Percentiles rank a stretch among this genome's conserved stretches.
phyloP scores from a whole-genome alignment of 768 basidiomycete species.

The Galerina marginata region DNA sequence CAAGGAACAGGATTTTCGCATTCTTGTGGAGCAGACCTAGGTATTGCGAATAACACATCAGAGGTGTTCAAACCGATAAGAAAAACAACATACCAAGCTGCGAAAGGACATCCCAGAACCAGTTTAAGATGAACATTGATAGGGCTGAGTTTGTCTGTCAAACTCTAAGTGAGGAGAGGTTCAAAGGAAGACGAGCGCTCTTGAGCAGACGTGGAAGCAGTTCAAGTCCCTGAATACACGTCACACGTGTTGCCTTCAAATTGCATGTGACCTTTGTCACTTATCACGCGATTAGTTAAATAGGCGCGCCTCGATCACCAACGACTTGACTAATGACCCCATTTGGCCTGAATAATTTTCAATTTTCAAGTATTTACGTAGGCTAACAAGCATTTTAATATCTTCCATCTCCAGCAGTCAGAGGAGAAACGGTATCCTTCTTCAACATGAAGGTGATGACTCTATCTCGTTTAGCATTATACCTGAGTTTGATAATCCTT shows the following conservation, averaged over 20 bases:
- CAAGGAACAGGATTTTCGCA: conserved; percentile 99
- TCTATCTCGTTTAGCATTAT: background rate
- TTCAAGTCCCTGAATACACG: background rate
- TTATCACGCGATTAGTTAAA: no score
- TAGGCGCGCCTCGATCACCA: no score
- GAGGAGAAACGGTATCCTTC: background rate
- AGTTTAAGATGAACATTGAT: conserved; percentile 85
- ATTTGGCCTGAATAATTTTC: no score
- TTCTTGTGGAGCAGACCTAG: conserved; percentile 94
- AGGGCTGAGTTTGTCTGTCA: conserved; percentile 19
- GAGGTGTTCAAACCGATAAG: conserved; percentile 1
- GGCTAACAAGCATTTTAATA: background rate
- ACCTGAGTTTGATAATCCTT: conserved; percentile 8
- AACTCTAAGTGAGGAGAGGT: conserved; percentile 17
- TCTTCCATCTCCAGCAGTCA: background rate
- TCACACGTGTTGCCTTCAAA: conserved; percentile 4
- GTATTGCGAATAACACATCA: conserved; percentile 15
- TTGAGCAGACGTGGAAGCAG: conserved; percentile 12
- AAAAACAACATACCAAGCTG: conserved; percentile 73
- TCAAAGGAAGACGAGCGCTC: conserved; percentile 7
- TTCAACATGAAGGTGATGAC: conserved; percentile 8
- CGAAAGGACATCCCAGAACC: conserved; percentile 96
- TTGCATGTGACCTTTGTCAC: conserved; percentile 9
- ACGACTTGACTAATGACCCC: no score
- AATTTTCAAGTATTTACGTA: no score